These are phyloP conservation scores for Plasmodium ovale DNA, from an alignment of 169 alveolate species.

Conservation along the genomic window DNA sequence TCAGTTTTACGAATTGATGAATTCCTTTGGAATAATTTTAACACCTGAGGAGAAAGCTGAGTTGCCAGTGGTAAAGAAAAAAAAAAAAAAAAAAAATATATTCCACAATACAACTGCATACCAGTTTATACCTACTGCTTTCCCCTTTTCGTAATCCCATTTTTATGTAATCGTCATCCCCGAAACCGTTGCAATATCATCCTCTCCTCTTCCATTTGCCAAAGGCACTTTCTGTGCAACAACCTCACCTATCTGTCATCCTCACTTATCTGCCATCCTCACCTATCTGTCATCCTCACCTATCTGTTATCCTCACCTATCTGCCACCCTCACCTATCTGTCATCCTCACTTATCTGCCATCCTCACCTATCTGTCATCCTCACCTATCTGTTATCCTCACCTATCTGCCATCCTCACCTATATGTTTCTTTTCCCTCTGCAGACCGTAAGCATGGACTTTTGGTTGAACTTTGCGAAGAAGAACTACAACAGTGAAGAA, in stretches of 20 bases:
- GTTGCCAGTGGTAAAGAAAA: constrained; percentile 19
- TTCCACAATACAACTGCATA: background rate
- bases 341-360: background rate
- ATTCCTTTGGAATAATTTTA: constrained; percentile 64
- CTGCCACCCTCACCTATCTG: background rate
- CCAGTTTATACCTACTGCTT: background rate
- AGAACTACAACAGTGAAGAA: constrained; percentile 38
- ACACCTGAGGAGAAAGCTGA: constrained; percentile 48
- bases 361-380: background rate
- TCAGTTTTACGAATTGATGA: constrained; percentile 40
- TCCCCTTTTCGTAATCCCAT: background rate
- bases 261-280: background rate
- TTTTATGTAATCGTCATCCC: background rate
- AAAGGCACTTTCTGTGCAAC: background rate
- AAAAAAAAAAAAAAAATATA: background rate
- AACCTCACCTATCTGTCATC: background rate
- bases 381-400: background rate
- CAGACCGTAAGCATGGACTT: constrained; percentile 52
- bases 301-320: background rate
- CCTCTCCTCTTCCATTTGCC: background rate
- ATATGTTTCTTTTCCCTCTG: background rate
- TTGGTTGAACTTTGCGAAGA: constrained; percentile 57
- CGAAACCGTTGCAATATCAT: too few relatives aligned
- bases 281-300: background rate
- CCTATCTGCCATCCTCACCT: background rate